Percentiles rank a stretch among this genome's conserved stretches.
Evolutionary conservation across 345 rosid genomes (phyloP).

Genomic region (Brassica carinata): DNA sequence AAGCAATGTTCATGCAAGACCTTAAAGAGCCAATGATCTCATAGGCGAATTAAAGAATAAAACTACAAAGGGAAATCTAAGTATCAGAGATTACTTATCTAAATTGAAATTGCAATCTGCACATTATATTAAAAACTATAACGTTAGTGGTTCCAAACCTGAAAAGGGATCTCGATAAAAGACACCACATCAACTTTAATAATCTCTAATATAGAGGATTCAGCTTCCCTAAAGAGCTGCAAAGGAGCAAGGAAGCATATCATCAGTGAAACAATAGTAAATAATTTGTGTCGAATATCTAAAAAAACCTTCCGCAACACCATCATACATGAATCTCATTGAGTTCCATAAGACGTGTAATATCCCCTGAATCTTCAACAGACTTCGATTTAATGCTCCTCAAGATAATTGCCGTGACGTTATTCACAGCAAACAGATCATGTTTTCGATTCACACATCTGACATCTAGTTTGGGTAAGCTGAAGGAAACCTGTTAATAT

Average conservation of each 20-base stretch:
- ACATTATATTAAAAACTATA: neutral
- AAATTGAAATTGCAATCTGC: neutral
- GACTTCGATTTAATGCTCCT: constrained; percentile 64
- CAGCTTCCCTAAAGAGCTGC: constrained; percentile 80
- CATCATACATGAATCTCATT: constrained; percentile 87
- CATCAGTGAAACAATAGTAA: constrained; percentile 21
- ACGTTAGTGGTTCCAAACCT: constrained; percentile 49
- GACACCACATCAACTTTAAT: constrained; percentile 67
- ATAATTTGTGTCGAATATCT: constrained; percentile 15
- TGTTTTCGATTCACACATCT: constrained; percentile 69
- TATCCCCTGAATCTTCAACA: constrained; percentile 81
- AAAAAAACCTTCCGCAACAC: constrained; percentile 25
- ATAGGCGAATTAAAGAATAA: no score
- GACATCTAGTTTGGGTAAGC: constrained; percentile 75
- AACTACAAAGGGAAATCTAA: no score
- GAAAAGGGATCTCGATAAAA: constrained; percentile 34
- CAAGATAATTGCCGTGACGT: constrained; percentile 75
- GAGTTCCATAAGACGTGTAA: constrained; percentile 81
- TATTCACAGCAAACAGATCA: constrained; percentile 64
- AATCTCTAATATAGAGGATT: constrained; percentile 76
- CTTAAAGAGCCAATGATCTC: no score
- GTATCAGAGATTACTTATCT: neutral
- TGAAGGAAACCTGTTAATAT: constrained; percentile 62
- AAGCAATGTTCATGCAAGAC: no score
- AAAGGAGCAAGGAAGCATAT: constrained; percentile 36